Evolutionary conservation across 371 early-diverging fungal genomes (phyloP), one percentile per base, ranked within the genome.

Genomic region (Coelomomyces lativittatus): DNA sequence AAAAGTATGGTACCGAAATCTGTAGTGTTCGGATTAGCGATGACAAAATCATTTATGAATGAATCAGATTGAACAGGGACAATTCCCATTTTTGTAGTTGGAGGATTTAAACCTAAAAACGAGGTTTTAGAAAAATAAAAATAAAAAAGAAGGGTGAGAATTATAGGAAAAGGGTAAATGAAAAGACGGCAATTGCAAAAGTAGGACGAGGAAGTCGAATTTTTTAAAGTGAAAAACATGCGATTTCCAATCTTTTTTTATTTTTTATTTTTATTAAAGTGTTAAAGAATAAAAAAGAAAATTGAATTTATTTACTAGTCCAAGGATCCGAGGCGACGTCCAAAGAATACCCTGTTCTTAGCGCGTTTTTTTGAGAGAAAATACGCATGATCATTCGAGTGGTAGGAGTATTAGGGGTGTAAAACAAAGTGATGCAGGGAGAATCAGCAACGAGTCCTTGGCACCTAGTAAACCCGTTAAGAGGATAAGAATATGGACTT

Each of bases 381-480:
- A 48, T 48, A 2, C 52, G 38, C 54, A 81, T 63, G 53, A 78
- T 57, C 43, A 59, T 56, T 34, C 58, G 53, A 26, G 54, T 55
- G 30, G 63, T 52, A 8, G 47, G 53, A 0, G 50, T 57, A 35
- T 61, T 59, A 19, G 79, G 79, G 10, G 70, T 72, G 62, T 67
- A 81, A 64, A 81, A 64, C 43, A 81, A 36, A 52, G 67, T 70
- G 55, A 80, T 70, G 58, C 82, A 81, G 0, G 76, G 67, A 3
- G 27, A 5, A 28, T 19, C n/a, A 9, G 29, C 10, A 21, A 21
- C 15, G 10, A 6, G 8, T 26, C 35, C 79, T 59, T 72, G 73
- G 51, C 81, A 81, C 10, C 37, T 56, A 24, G 51, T 44, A 27
- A 81, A 59, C 12, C 74, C 76, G 7, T 56, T 53, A 32, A 80